Evolutionary conservation across 192 early-diverging fungal genomes (phyloP), one percentile per base, ranked within the genome.

Genomic region (Geranomyces michiganensis): DNA sequence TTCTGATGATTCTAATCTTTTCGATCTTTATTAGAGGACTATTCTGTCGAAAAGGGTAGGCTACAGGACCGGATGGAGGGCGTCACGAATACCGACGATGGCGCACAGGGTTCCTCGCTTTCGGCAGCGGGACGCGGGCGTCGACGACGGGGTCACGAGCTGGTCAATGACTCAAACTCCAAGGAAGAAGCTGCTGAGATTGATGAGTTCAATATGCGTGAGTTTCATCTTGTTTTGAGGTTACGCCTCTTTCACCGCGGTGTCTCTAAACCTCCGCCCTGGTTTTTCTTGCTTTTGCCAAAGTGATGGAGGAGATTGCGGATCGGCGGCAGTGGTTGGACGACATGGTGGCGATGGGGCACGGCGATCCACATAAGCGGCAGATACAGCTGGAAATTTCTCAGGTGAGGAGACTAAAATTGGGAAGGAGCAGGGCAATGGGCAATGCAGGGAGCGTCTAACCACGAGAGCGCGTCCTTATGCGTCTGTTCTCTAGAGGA

Each of bases 271-370:
- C n/a, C n/a, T n/a, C n/a, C n/a, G n/a, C n/a, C n/a, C n/a, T 33
- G n/a, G 19, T 55, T 3, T 29, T 60, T 66, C 41, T 15, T n/a
- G n/a, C n/a, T n/a, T n/a, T 17, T 6, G 26, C 41, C 19, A 4
- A 30, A 84, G 82, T 82, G 13, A 71, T 76, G 36, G 62, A 76
- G 21, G 83, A 84, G 47, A 84, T 84, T 70, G 65, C 66, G 17
- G 83, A 84, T 13, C 32, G 83, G 24, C 71, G 74, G 49, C 73
- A 84, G 67, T 84, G 83, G 79, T 56, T 84, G 41, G 83, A 80
- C 62, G 83, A 84, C 49, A 84, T 84, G 83, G 64, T 79, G 27
- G 67, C 78, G 6, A 32, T 84, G 49, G 83, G 83, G 26, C 73
- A 78, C 48, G 83, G 73, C 22, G 71, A 79, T 21, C 29, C 56